These are phyloP conservation scores for Cyclotella sp. DNA, from an alignment of 108 stramenopile genomes.

Conservation along the genomic window DNA sequence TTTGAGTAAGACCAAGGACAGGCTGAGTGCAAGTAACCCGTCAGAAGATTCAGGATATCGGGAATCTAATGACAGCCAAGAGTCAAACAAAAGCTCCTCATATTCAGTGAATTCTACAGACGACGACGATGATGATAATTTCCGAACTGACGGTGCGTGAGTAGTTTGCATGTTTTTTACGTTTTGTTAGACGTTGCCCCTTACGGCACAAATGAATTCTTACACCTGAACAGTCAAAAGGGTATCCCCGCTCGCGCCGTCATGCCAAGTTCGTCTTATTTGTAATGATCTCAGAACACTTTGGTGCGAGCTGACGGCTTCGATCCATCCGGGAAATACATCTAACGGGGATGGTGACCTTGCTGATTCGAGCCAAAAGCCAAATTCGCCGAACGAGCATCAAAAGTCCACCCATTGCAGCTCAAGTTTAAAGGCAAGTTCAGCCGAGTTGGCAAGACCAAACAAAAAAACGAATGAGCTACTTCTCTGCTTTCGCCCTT, in stretches of 20 bases:
- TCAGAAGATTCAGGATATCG: constrained; percentile 87
- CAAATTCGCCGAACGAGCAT: not conserved
- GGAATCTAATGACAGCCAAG: constrained; percentile 76
- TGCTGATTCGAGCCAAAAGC: too few relatives aligned
- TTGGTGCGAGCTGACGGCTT: constrained; percentile 90
- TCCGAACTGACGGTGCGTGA: constrained; percentile 51
- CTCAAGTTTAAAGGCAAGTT: constrained; percentile 5
- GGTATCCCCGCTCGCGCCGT: constrained; percentile 68
- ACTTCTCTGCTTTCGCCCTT: constrained; percentile 80
- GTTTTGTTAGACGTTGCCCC: too few relatives aligned
- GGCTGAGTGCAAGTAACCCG: constrained; percentile 31
- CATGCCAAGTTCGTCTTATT: constrained; percentile 78
- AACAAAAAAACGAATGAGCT: constrained; percentile 62
- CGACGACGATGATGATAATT: constrained; percentile 10
- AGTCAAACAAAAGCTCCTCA: constrained; percentile 41
- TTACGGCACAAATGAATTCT: too few relatives aligned
- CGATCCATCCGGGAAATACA: constrained; percentile 58
- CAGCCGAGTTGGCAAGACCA: constrained; percentile 6
- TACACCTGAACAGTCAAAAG: constrained; percentile 27
- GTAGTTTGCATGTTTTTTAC: not conserved
- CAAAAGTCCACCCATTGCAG: constrained; percentile 19
- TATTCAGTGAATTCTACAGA: constrained; percentile 14
- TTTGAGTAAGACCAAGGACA: constrained; percentile 49
- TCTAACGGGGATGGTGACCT: too few relatives aligned
- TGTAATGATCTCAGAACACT: constrained; percentile 79